A percentile compares a stretch with the other conserved stretches of the same genome.
Evolutionary conservation across 2,329 filamentous ascomycete genomes (phyloP).

Genomic region (Hortaea werneckii): DNA sequence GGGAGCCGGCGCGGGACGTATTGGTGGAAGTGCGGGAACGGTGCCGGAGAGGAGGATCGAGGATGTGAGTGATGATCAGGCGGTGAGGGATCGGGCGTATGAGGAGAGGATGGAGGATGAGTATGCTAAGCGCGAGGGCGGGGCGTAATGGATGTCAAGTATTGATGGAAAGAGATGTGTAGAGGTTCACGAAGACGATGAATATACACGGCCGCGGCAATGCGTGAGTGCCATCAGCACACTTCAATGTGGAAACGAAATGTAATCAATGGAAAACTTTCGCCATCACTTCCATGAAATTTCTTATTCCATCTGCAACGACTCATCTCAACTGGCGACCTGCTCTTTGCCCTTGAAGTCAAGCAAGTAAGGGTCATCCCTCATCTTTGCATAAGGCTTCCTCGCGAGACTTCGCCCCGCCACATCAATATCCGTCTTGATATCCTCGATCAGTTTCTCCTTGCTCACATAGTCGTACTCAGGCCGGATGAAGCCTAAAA

Average conservation of each 20-base stretch:
- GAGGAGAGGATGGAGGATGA: constrained; percentile 22
- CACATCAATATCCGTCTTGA: constrained; percentile 78
- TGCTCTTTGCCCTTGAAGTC: constrained; percentile 23
- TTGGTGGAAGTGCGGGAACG: not conserved
- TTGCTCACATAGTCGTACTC: constrained; percentile 80
- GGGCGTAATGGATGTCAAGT: constrained; percentile 9
- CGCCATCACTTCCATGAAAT: no score
- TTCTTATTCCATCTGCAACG: no score
- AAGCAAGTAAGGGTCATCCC: constrained; percentile 33
- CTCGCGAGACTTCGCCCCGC: constrained; percentile 62
- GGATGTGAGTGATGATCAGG: constrained; percentile 18
- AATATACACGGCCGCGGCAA: no score
- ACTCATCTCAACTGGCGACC: constrained; percentile 14
- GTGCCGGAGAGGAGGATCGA: constrained; percentile 14
- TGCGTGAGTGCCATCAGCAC: no score
- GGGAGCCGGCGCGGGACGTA: constrained; percentile 1
- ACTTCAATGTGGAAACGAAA: no score
- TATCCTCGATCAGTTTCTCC: constrained; percentile 79
- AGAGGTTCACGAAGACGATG: no score
- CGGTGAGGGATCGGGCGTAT: constrained; percentile 14
- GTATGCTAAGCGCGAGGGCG: constrained; percentile 25
- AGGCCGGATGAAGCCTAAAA: constrained; percentile 79
- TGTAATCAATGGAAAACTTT: no score
- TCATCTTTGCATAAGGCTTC: constrained; percentile 47
- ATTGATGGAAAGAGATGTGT: no score